Conservation (phyloP, 495 filamentous ascomycete genomes). For the Rostrohypoxylon terebratum region DNA sequence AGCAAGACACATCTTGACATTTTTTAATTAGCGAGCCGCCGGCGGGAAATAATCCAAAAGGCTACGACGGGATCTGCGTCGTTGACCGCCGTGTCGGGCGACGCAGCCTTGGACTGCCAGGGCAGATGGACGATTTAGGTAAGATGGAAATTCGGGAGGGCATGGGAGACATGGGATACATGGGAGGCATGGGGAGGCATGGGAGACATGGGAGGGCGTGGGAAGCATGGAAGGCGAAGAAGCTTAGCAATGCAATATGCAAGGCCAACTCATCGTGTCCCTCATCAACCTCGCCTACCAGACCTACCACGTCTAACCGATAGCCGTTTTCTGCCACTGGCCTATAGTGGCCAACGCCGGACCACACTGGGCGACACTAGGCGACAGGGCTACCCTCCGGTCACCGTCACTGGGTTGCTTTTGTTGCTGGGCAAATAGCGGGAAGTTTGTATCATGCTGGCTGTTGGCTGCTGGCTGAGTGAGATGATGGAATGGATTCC, state of each 20-base stretch:
- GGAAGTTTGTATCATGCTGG: constrained; percentile 12
- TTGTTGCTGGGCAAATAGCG: constrained; percentile 17
- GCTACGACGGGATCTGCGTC: constrained; percentile 40
- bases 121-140: constrained; percentile 41
- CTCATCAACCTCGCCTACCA: constrained; percentile 7
- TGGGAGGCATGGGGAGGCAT: constrained; percentile 19
- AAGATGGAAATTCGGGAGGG: constrained; percentile 30
- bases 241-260: constrained; percentile 45
- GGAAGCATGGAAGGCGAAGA: constrained; percentile 40
- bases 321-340: constrained; percentile 21
- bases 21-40: constrained; percentile 45
- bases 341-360: background rate
- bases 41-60: constrained; percentile 47
- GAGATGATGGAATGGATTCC: constrained; percentile 48
- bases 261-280: constrained; percentile 45
- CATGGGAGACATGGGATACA: constrained; percentile 37
- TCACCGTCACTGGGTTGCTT: background rate
- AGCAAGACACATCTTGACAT: constrained; percentile 17
- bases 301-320: constrained; percentile 27
- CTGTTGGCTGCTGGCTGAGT: constrained; percentile 38
- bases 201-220: constrained; percentile 35
- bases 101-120: constrained; percentile 44
- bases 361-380: constrained; percentile 3
- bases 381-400: background rate
- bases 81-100: constrained; percentile 46